Evolutionary conservation across 768 basidiomycete species (phyloP).

Genomic region (Postia placenta): DNA sequence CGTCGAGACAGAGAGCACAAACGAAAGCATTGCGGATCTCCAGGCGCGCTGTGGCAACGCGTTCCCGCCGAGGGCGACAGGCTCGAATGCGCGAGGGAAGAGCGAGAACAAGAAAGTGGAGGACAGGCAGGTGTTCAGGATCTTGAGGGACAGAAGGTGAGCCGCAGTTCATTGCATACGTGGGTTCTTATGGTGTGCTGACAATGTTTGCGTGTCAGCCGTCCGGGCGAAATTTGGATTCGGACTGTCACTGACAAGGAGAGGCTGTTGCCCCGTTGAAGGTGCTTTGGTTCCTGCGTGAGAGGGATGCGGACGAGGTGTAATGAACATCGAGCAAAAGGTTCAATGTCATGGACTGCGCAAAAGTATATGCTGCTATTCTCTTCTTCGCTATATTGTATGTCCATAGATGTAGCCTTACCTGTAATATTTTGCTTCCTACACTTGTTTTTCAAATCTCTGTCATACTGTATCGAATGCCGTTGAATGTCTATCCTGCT

Average conservation of each 20-base stretch:
- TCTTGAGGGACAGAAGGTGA: conserved; percentile 76
- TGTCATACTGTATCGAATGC: no score
- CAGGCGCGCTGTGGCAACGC: conserved; percentile 66
- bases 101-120: conserved; percentile 30
- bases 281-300: conserved; percentile 12
- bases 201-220: conserved; percentile 32
- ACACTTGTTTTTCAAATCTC: no score
- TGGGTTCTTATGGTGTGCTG: conserved; percentile 4
- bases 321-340: neutral
- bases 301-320: neutral
- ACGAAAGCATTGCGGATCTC: conserved; percentile 76
- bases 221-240: conserved; percentile 71
- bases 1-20: conserved; percentile 83
- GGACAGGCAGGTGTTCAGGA: conserved; percentile 56
- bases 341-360: neutral
- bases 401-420: neutral
- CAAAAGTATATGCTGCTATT: neutral
- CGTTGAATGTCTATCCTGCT: no score
- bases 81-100: conserved; percentile 15
- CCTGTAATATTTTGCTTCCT: no score
- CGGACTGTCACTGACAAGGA: conserved; percentile 64
- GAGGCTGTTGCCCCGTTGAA: conserved; percentile 33
- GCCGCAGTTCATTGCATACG: conserved; percentile 13
- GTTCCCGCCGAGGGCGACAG: conserved; percentile 54
- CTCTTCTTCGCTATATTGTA: neutral